phyloP scores from a whole-genome alignment of 2,329 filamentous ascomycete species.

The Paraconiothyrium sp. region DNA sequence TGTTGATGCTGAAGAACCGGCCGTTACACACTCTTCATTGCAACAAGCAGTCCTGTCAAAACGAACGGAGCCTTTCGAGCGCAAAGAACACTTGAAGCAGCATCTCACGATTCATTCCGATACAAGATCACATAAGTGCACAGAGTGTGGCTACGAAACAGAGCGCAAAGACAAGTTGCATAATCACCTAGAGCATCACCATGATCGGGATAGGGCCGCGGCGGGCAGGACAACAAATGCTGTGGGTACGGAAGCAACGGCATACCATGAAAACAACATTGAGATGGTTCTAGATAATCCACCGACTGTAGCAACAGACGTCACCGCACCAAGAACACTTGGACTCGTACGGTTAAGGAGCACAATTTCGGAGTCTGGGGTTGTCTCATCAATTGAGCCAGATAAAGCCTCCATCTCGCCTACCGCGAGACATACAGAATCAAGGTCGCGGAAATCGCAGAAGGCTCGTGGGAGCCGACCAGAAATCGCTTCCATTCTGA shows the following conservation, averaged over 20 bases:
- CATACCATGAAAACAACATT: neutral
- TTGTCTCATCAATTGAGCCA: neutral
- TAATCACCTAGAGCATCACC: too few species aligned
- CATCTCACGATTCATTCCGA: too few species aligned
- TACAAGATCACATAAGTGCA: too few species aligned
- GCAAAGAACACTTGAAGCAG: too few species aligned
- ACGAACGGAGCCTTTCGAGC: too few species aligned
- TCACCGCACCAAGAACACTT: neutral
- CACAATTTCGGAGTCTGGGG: neutral
- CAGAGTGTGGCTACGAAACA: too few species aligned
- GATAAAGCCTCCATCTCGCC: neutral
- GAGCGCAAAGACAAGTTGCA: too few species aligned
- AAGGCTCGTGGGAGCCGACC: slow-evolving; percentile 27
- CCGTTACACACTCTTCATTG: too few species aligned
- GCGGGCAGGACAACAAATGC: neutral
- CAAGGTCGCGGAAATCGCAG: neutral
- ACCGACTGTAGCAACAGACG: neutral
- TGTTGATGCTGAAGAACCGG: neutral
- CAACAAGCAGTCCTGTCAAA: too few species aligned
- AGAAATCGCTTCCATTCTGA: slow-evolving; percentile 37
- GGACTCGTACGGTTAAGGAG: neutral
- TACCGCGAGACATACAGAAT: neutral
- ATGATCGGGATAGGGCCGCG: neutral
- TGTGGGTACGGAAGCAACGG: neutral
- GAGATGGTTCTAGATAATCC: neutral